Percentiles rank a stretch among this genome's conserved stretches.
Conservation (phyloP, 768 basidiomycete genomes). For the Agrocybe praecox region DNA sequence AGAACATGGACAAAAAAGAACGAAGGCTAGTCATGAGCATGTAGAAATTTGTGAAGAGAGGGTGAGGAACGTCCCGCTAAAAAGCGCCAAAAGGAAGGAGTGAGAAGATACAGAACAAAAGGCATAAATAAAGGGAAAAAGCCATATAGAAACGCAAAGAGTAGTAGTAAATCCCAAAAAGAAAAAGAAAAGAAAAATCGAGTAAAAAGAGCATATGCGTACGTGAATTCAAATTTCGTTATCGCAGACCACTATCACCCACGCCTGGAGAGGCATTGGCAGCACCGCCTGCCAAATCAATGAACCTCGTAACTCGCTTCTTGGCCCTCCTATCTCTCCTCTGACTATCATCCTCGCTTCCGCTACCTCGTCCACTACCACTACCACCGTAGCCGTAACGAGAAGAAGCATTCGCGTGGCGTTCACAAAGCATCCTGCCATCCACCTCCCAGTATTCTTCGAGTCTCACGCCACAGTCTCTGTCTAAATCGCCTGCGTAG, state of each 20-base stretch:
- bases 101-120: no score
- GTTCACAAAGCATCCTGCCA: constrained; percentile 83
- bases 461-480: constrained; percentile 41
- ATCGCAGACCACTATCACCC: neutral
- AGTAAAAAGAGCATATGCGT: no score
- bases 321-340: constrained; percentile 52
- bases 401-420: constrained; percentile 54
- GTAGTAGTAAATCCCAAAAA: no score
- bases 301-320: constrained; percentile 81
- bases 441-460: constrained; percentile 92
- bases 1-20: no score
- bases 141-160: no score
- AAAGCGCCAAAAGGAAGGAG: no score
- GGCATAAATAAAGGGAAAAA: no score
- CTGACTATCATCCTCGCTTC: constrained; percentile 17
- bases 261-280: constrained; percentile 13
- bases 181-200: no score
- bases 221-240: neutral
- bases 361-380: constrained; percentile 6
- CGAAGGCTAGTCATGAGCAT: no score
- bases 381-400: constrained; percentile 28
- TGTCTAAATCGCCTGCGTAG: constrained; percentile 47
- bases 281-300: constrained; percentile 57
- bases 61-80: no score
- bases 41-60: no score